A percentile compares a stretch with the other conserved stretches of the same genome.
phyloP scores from a whole-genome alignment of 768 basidiomycete species.

The Auricularia cornea region DNA sequence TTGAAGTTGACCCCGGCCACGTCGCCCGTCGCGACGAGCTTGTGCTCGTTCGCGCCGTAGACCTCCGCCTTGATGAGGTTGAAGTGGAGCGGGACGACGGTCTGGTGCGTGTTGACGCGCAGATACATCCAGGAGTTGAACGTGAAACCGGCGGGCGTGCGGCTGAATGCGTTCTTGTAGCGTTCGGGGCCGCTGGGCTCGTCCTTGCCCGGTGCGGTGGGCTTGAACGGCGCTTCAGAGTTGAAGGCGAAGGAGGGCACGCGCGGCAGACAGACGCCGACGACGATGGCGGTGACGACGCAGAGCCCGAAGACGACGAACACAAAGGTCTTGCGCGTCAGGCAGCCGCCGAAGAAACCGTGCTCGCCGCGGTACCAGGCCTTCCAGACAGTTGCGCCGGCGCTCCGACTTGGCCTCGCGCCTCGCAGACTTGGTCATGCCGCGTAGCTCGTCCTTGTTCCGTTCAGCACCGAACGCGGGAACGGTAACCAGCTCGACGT shows the following conservation, averaged over 20 bases:
- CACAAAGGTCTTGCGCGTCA: constrained; percentile 63
- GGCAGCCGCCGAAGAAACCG: constrained; percentile 72
- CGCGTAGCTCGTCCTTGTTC: constrained; percentile 66
- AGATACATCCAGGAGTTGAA: constrained; percentile 73
- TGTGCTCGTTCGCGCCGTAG: constrained; percentile 58
- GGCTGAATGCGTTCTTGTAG: constrained; percentile 46
- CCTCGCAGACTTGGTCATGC: constrained; percentile 65
- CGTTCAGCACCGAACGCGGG: constrained; percentile 89
- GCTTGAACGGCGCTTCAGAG: constrained; percentile 49
- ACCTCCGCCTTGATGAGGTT: constrained; percentile 56
- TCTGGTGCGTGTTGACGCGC: constrained; percentile 64
- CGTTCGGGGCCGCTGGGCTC: constrained; percentile 23
- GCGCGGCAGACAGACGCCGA: constrained; percentile 80
- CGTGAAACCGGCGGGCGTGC: constrained; percentile 80
- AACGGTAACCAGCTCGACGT: constrained; percentile 85
- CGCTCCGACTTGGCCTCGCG: constrained; percentile 41
- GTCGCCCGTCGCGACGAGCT: constrained; percentile 60
- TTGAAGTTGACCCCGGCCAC: constrained; percentile 51
- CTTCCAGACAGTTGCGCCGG: constrained; percentile 39
- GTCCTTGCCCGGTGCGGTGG: constrained; percentile 23
- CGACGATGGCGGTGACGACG: constrained; percentile 48
- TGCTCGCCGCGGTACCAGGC: constrained; percentile 72
- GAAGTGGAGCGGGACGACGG: constrained; percentile 73
- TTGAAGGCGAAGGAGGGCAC: constrained; percentile 68
- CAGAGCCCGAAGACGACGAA: constrained; percentile 58